Percentiles rank a stretch among this genome's conserved stretches.
Conservation (phyloP, 768 basidiomycete genomes). For the Phylloporus arenicola region DNA sequence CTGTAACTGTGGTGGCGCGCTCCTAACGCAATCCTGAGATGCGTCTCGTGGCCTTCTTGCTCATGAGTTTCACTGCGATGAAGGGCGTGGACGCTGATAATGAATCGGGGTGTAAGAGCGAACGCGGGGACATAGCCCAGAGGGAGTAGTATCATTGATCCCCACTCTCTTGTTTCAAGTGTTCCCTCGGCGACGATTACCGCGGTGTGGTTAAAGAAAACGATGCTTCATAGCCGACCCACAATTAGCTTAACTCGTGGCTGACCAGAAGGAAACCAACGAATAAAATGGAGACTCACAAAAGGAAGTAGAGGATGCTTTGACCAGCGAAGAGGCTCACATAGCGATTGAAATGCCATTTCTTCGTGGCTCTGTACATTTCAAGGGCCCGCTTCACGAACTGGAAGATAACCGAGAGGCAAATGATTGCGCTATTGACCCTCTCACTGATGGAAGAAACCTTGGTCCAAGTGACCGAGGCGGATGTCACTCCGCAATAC, state of each 20-base stretch:
- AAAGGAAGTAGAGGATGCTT: constrained; percentile 10
- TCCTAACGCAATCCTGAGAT: not conserved
- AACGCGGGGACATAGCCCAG: constrained; percentile 5
- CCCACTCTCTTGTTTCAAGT: constrained; percentile 3
- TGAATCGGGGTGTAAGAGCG: constrained; percentile 10
- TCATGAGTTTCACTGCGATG: not conserved
- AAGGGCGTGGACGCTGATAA: constrained; percentile 4
- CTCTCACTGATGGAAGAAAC: not conserved
- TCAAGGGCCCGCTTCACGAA: not conserved
- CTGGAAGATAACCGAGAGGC: constrained; percentile 1
- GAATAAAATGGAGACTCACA: constrained; percentile 1
- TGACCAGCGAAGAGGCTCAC: constrained; percentile 4
- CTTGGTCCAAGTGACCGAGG: constrained; percentile 3
- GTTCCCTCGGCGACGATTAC: constrained; percentile 1
- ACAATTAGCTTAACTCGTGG: not conserved
- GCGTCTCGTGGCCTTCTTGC: not conserved
- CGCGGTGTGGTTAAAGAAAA: constrained; percentile 5
- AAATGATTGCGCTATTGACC: constrained; percentile 2
- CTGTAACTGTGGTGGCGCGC: not conserved
- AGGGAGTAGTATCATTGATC: not conserved
- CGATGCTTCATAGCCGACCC: not conserved
- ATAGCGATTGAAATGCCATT: constrained; percentile 6
- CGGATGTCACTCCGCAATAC: constrained; percentile 1
- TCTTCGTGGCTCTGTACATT: constrained; percentile 3
- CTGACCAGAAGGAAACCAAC: not conserved